A percentile compares a stretch with the other conserved stretches of the same genome.
Evolutionary conservation across 163 green algal genomes (phyloP).

Genomic region (Coccomyxa subellipsoidea): DNA sequence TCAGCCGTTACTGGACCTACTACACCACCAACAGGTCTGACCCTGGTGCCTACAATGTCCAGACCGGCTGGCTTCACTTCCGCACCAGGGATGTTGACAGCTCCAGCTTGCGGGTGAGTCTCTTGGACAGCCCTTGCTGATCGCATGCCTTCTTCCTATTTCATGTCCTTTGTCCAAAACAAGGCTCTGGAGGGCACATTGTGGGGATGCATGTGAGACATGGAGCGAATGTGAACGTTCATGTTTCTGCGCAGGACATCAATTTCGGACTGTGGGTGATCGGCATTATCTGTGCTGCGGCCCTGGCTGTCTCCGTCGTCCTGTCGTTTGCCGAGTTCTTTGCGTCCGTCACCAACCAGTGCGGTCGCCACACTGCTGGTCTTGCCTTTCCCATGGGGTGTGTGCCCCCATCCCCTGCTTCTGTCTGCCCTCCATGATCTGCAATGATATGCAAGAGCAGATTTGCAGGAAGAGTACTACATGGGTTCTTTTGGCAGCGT

Average conservation of each 20-base stretch:
- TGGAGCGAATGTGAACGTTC: too few relatives aligned
- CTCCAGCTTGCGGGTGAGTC: neutral
- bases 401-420: too few relatives aligned
- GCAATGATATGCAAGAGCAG: too few relatives aligned
- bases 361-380: slow-evolving; percentile 1
- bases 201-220: too few relatives aligned
- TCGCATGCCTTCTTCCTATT: too few relatives aligned
- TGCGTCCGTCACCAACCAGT: neutral
- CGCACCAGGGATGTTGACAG: neutral
- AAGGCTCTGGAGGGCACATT: too few relatives aligned
- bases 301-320: neutral
- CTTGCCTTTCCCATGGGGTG: neutral
- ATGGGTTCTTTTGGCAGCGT: too few relatives aligned
- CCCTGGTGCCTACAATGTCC: neutral
- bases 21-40: neutral
- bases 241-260: neutral
- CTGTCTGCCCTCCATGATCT: too few relatives aligned
- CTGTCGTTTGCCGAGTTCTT: neutral
- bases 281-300: neutral
- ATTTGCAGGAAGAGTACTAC: too few relatives aligned
- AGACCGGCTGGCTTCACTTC: neutral
- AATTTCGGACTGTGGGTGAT: slow-evolving; percentile 1
- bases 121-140: too few relatives aligned
- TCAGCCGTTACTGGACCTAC: neutral
- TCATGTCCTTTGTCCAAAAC: too few relatives aligned